Evolutionary conservation across 768 basidiomycete species (phyloP), one percentile per base, ranked within the genome.

Genomic region (Sarcomyxa edulis): DNA sequence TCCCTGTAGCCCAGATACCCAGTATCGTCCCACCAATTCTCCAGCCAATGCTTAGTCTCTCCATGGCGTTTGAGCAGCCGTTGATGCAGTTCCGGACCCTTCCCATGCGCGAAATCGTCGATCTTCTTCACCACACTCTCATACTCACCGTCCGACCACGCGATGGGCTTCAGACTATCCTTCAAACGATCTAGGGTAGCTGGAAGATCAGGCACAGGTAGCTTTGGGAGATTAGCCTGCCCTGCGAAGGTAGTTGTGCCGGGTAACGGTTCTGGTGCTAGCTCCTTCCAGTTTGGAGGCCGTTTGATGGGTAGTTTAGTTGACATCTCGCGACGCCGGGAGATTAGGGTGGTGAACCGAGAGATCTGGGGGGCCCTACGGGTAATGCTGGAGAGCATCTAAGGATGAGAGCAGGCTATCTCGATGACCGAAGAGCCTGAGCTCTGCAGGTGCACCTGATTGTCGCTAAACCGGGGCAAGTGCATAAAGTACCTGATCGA

Each of bases 21-120:
- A 11, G 54, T 58, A 47, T 89, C 82, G 55, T 97, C 92, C 93
- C 94, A 97, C 91, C 94, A 96, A 42, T 87, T 76, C 49, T 90
- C 87, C 18, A 97, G 66, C 93, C 93, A 97, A 50, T 90, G 85
- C 25, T 71, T 66, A 31, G 65, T 73, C 43, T 73, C 69, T 18
- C 62, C 62, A 12, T 75, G 69, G 30, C 76, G 68, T 28, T 70
- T 56, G 45, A 80, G 60, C 40, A 96, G 61, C 20, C 82, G 60
- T 31, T 65, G 54, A 45, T 95, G 92, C 22, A 95, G 69, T 52
- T 70, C 60, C 4, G 58, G 69, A 1, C 71, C 80, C 32, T 67
- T 68, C 2, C 53, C 58, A 3, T 32, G 44, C 7, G 59, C 78
- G 47, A 91, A 88, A 3, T 71, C 64, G 44, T 87, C 78, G 46